Conservation (phyloP, 257 asterid species). For the Marsdenia floribunda region DNA sequence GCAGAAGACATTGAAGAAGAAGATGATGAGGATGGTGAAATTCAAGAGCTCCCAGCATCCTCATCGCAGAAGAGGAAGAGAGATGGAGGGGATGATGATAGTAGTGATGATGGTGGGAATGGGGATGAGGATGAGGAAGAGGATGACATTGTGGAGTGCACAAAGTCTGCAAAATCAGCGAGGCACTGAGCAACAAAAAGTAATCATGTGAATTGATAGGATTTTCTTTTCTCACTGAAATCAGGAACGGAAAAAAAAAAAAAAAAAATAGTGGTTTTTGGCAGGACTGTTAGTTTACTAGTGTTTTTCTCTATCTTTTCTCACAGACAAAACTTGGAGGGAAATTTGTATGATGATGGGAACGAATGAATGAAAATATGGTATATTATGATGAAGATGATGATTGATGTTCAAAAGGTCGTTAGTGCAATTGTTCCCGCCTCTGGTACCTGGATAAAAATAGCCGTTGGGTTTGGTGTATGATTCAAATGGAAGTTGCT, state of each 20-base stretch:
- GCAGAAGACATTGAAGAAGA: constrained; percentile 26
- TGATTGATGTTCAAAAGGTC: constrained; percentile 54
- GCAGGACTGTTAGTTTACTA: constrained; percentile 19
- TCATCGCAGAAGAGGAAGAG: constrained; percentile 63
- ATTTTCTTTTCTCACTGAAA: constrained; percentile 5
- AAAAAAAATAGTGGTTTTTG: constrained; percentile 17
- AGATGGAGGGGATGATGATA: constrained; percentile 23
- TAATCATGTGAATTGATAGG: constrained; percentile 2
- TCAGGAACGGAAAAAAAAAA: constrained; percentile 13
- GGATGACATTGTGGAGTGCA: constrained; percentile 29
- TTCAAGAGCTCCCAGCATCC: constrained; percentile 57
- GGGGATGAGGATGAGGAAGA: constrained; percentile 15
- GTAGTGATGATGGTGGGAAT: constrained; percentile 14
- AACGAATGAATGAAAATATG: constrained; percentile 17
- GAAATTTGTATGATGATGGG: constrained; percentile 37
- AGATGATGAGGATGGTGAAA: constrained; percentile 56
- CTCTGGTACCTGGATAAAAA: constrained; percentile 17
- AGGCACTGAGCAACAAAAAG: constrained; percentile 31
- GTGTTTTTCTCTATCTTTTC: constrained; percentile 6
- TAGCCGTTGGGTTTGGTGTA: constrained; percentile 30
- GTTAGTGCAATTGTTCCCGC: constrained; percentile 44
- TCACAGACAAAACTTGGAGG: constrained; percentile 47
- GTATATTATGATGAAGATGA: constrained; percentile 12
- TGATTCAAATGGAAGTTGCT: constrained; percentile 33
- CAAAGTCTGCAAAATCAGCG: constrained; percentile 36